Base-by-base conservation (phyloP, 768 basidiomycete genomes). In the Punctularia strigosozonata region DNA sequence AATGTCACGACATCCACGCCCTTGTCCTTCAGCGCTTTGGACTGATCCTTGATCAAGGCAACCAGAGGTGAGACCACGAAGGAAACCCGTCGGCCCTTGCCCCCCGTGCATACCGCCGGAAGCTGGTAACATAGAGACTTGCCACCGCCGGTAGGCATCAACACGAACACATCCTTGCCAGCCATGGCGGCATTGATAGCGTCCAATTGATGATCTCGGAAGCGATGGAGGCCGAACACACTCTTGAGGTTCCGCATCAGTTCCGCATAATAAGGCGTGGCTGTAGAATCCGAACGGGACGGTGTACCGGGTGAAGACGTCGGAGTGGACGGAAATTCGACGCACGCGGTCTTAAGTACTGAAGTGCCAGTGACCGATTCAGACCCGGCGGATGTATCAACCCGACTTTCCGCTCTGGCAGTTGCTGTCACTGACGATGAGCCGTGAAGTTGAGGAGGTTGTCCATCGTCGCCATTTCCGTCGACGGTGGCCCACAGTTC, bases 71-170 rank as follows among this genome's bases (percentile, higher is more conserved):
- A 84, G 32, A 99, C 70, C 22, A 99, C 91, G 39, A 99, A 66
- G 0, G 91, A 89, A 3, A 95, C 75, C 24, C 92, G 90, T 38
- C 62, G 65, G 0, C 84, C 88, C 50, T 62, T 71, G 2, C 86
- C 88, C 5, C 61, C 61, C 25, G 61, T 59, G 50, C 90, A 86
- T 24, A 95, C 68, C 2, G 90, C 92, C 0, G 95, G 95, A 2
- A 98, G 77, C 55, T 97, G 80, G 57, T 80, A 90, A 48, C 83
- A 89, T 26, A 91, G 63, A 49, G 81, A 85, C 61, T 92, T 91
- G 1, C 89, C 89, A 4, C 90, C 90, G 25, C 90, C 91, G 1
- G 95, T 99, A 1, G 95, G 95, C 77, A 97, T 92, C 6, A 98
- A 69, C 14, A 97, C 87, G 47, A 98, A 90, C 14, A 89, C 87